These are phyloP conservation scores for Biancaea sappan DNA, from an alignment of 306 rosid species.

Conservation along the genomic window DNA sequence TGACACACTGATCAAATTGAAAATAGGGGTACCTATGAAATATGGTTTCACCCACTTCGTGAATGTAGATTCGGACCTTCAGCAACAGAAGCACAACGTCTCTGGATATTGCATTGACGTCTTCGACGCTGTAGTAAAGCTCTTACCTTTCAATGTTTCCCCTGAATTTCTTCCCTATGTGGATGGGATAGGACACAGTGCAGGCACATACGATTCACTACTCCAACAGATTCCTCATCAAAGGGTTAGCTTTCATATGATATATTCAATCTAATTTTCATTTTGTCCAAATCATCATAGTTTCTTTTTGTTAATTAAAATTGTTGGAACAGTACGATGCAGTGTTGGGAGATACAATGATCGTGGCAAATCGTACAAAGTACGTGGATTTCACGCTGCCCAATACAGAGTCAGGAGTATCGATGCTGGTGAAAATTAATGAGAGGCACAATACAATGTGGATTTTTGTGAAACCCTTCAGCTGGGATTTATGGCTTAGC, in stretches of 20 bases:
- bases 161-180: too few species aligned
- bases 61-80: background rate
- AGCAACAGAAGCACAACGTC: background rate
- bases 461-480: conserved; percentile 39
- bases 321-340: conserved; percentile 39
- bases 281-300: too few species aligned
- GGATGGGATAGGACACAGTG: too few species aligned
- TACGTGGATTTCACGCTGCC: conserved; percentile 40
- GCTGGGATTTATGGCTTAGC: conserved; percentile 43
- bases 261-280: too few species aligned
- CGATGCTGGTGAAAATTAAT: conserved; percentile 29
- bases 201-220: too few species aligned
- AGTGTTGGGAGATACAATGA: conserved; percentile 39
- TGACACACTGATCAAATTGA: too few species aligned
- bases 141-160: too few species aligned
- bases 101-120: conserved; percentile 41
- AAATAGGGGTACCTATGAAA: conserved; percentile 41
- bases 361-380: conserved; percentile 27
- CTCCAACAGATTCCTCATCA: conserved; percentile 20
- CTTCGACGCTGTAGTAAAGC: conserved; percentile 31
- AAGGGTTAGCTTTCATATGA: conserved; percentile 10
- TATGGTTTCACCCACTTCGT: conserved; percentile 37
- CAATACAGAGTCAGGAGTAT: conserved; percentile 30
- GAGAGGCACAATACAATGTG: conserved; percentile 31
- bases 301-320: too few species aligned